Evolutionary conservation across 2,329 filamentous ascomycete genomes (phyloP), one percentile per base, ranked within the genome.

Genomic region (Fusarium verrucosum): DNA sequence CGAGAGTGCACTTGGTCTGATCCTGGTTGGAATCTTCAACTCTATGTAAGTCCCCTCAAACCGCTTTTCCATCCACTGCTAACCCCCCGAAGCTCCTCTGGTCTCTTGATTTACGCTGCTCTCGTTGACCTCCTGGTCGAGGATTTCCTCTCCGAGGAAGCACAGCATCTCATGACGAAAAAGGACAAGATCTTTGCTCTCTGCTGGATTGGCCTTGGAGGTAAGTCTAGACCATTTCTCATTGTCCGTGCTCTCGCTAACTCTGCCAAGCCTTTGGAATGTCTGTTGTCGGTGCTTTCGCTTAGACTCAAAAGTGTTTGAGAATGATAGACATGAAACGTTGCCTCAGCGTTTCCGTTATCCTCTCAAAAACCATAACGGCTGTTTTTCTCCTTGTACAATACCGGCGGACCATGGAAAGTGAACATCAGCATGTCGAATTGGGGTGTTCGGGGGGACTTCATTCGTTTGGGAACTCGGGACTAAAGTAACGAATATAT

Each of bases 11-110:
- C 85, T 88, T 54, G 87, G 86, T 28, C 73, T 89, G 25, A 87
- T 89, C 57, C 82, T 89, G 45, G 86, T 89, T 11, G 87, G 87
- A 41, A 73, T 86, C 1, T 89, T 89, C 75, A 89, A 89, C 68
- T 85, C 87, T 23, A 88, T 89, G 80, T 85, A 73, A 76, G 82
- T 76, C 5, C 1, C 5, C 2, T 7, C 1, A 9, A 1, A 10
- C 1, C 1, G 13, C 13, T 22, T 4, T 0, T 1, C 5, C 7
- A 11, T 11, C 3, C 6, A 8, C 10, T 2, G 10, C 58, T 65
- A n/a, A 68, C 41, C 7, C 7, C 2, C 11, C 1, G 14, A 44
- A 85, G 82, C 50, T 88, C 86, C 2, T 87, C 82, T 23, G 86
- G 86, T 71, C 79, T 88, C 25, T 73, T 88, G 8, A 82, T 88